phyloP scores from a whole-genome alignment of 768 basidiomycete species.

The Suillus decipiens region DNA sequence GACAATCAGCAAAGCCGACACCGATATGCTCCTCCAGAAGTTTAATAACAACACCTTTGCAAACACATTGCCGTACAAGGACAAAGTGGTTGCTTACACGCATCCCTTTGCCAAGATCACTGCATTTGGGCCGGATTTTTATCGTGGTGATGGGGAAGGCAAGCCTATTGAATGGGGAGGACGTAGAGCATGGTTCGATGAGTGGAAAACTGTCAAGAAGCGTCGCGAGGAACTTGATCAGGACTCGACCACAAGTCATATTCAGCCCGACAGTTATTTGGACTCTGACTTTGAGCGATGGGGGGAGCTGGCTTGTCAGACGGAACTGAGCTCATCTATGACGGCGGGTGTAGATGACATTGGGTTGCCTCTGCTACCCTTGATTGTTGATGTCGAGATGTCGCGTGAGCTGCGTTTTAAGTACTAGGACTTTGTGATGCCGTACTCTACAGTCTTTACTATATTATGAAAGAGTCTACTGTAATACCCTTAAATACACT shows the following conservation, averaged over 20 bases:
- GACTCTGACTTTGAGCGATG: background rate
- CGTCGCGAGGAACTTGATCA: background rate
- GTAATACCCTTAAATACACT: too few relatives aligned
- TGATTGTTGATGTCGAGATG: background rate
- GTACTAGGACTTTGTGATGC: background rate
- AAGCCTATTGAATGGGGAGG: background rate
- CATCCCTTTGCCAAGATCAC: background rate
- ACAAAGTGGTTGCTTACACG: background rate
- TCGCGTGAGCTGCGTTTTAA: background rate
- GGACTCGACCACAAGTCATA: background rate
- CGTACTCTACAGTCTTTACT: too few relatives aligned
- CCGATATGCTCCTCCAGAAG: background rate
- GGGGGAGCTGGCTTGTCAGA: background rate
- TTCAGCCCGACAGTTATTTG: background rate
- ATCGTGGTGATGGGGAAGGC: background rate
- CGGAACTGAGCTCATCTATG: background rate
- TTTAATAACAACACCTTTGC: background rate
- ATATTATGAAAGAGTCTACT: too few relatives aligned
- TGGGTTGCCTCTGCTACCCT: background rate
- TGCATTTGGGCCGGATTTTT: background rate
- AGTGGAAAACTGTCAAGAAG: background rate
- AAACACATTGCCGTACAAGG: background rate
- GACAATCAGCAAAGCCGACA: background rate
- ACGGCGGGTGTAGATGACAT: background rate
- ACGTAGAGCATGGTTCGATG: background rate